Percentiles rank a stretch among this genome's conserved stretches.
phyloP scores from a whole-genome alignment of 306 rosid species.

The Quercus gilva region DNA sequence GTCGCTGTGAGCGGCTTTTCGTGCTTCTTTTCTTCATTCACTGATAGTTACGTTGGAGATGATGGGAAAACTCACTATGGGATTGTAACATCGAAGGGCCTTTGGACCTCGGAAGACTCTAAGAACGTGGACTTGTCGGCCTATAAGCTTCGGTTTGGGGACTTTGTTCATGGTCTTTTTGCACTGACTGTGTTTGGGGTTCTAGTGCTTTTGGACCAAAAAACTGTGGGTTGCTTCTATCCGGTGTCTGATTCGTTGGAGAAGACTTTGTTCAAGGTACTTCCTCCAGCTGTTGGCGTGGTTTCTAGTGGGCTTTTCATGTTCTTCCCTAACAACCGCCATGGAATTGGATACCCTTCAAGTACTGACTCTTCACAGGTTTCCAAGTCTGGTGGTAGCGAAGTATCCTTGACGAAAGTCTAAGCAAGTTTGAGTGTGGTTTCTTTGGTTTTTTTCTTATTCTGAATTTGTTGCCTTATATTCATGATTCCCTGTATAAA shows the following conservation, averaged over 20 bases:
- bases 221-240: conserved; percentile 58
- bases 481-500: too few species aligned
- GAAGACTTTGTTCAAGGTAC: conserved; percentile 44
- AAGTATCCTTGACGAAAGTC: too few species aligned
- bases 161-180: conserved; percentile 61
- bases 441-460: too few species aligned
- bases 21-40: conserved; percentile 70
- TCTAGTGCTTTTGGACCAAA: conserved; percentile 41
- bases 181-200: conserved; percentile 57
- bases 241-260: conserved; percentile 40
- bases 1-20: conserved; percentile 3
- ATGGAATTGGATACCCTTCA: conserved; percentile 75
- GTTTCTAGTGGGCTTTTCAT: conserved; percentile 51
- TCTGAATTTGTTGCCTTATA: too few species aligned
- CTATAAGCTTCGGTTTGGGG: conserved; percentile 56
- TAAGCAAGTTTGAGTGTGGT: too few species aligned
- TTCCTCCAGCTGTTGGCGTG: conserved; percentile 64
- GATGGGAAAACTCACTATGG: conserved; percentile 56
- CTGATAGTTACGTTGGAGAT: conserved; percentile 66
- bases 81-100: conserved; percentile 46
- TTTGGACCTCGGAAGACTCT: conserved; percentile 66
- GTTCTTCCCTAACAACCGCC: conserved; percentile 63
- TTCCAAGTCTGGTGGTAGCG: not conserved
- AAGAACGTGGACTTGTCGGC: conserved; percentile 29
- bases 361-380: conserved; percentile 16